Evolutionary conservation across 768 basidiomycete species (phyloP), one percentile per base, ranked within the genome.

Genomic region (Mycena filopes): DNA sequence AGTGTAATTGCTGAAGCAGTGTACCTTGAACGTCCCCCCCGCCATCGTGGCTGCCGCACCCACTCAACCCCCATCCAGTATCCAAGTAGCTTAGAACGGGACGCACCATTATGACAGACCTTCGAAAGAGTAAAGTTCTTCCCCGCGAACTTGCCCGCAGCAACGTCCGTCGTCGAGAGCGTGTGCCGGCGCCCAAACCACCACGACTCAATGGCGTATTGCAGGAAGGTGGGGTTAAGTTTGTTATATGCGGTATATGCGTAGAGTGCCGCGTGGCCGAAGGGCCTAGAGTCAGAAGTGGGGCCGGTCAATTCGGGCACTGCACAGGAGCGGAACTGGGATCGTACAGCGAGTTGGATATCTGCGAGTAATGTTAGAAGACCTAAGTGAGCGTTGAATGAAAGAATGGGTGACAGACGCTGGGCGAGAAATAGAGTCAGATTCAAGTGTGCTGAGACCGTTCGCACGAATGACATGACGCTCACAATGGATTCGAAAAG

Each of bases 201-300:
- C 53, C 53, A 55, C 2, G 53, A 55, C 21, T 55, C 11, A 31
- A 55, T 11, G 26, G 53, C 53, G 41, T 55, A 55, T 40, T 42
- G 15, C 15, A 40, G 40, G 12, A 55, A 55, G 13, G 8, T n/a
- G 12, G 31, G 31, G 12, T 12, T 11, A n/a, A n/a, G n/a, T 6
- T 41, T 42, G 9, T 41, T 41, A 29, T 55, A 42, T 1, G 40
- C 53, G 4, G 53, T 23, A 28, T 55, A 55, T 23, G 53, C 53
- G 11, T 55, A 23, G 20, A 18, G 23, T 11, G 53, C 53, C 3
- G 53, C 53, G 25, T 55, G 53, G 4, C 53, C 53, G 53, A 26
- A 55, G 26, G 53, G 10, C 21, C 53, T 55, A 21, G 20, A 11
- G 11, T 13, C 28, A 15, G n/a, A 29, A 33, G 33, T n/a, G 33